phyloP scores from a whole-genome alignment of 805 yeast species.

The Clavispora fructus region DNA sequence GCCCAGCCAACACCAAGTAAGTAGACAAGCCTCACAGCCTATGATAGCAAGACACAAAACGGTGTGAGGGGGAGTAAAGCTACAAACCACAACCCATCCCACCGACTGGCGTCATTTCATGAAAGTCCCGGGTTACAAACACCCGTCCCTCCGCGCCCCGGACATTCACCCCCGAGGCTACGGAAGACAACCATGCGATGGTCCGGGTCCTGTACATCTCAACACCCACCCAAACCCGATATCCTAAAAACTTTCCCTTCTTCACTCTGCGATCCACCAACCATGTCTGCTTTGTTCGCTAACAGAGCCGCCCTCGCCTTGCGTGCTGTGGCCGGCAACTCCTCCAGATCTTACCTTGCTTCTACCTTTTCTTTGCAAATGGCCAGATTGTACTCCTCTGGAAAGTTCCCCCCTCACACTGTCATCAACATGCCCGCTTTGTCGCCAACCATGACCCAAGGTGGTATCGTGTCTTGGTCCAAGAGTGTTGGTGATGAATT shows the following conservation, averaged over 20 bases:
- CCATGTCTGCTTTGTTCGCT: slow-evolving; percentile 35
- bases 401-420: slow-evolving; percentile 71
- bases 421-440: slow-evolving; percentile 97
- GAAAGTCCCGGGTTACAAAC: neutral
- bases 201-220: slow-evolving; percentile 8
- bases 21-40: neutral
- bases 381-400: slow-evolving; percentile 39
- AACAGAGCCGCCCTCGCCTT: slow-evolving; percentile 25
- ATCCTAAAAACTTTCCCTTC: slow-evolving; percentile 1
- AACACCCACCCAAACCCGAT: slow-evolving; percentile 3
- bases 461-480: slow-evolving; percentile 85
- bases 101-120: neutral
- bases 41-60: no score
- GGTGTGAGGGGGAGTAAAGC: no score
- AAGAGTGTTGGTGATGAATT: slow-evolving; percentile 86
- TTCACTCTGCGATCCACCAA: slow-evolving; percentile 34
- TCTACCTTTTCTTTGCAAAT: slow-evolving; percentile 21
- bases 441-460: slow-evolving; percentile 99
- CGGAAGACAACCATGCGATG: slow-evolving; percentile 30
- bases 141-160: slow-evolving; percentile 7
- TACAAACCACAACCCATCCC: neutral
- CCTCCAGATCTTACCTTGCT: slow-evolving; percentile 14
- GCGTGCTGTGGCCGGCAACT: slow-evolving; percentile 20
- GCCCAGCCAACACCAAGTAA: neutral
- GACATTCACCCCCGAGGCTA: slow-evolving; percentile 20